Base-by-base conservation (phyloP, 2,329 filamentous ascomycete genomes). In the Fusarium subtropicale region DNA sequence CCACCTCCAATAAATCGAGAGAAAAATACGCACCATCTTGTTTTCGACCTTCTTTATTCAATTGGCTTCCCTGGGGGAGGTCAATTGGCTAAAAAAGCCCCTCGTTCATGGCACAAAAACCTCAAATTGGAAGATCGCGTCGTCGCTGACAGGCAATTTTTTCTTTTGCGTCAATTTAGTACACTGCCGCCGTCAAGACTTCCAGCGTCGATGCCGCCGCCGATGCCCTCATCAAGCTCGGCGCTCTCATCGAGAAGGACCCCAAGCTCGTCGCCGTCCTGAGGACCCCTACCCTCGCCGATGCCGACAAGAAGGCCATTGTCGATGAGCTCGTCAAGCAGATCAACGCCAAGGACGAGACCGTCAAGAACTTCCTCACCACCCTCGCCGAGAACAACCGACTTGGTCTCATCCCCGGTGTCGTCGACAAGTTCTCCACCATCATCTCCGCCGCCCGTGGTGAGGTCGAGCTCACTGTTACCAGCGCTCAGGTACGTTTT, bases 371-470 rank as follows among this genome's bases (percentile, higher is more conserved):
- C 88, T 94, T 99, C 86, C 88, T 99, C 75, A 79, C 85, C 60
- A 92, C 95, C 60, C 88, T 99, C 62, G 95, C 96, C 73, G 93
- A 96, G 85, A 97, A 99, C 90, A 99, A 99, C 90, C 90, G 96
- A 74, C 87, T 99, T 74, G 90, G 90, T 71, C 85, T 96, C 69
- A 87, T 99, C 68, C 87, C 91, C 81, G 90, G 91, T 75, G 91
- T 98, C 70, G 90, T 89, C 79, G 88, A 92, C 79, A 97, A 98
- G 88, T 99, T 97, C 78, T 86, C 79, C 73, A 87, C 90, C 79
- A 85, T 99, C 77, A 97, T 98, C 87, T 89, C 93, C 77, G 96
- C 96, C 72, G 86, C 93, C 75, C 91, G 90, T 74, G 96, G 96
- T 71, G 96, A 99, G 91, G 86, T 98, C 75, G 96, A 99, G 87